phyloP scores from a whole-genome alignment of 164 flowering plant genomes.

The Aristolochia californica region DNA sequence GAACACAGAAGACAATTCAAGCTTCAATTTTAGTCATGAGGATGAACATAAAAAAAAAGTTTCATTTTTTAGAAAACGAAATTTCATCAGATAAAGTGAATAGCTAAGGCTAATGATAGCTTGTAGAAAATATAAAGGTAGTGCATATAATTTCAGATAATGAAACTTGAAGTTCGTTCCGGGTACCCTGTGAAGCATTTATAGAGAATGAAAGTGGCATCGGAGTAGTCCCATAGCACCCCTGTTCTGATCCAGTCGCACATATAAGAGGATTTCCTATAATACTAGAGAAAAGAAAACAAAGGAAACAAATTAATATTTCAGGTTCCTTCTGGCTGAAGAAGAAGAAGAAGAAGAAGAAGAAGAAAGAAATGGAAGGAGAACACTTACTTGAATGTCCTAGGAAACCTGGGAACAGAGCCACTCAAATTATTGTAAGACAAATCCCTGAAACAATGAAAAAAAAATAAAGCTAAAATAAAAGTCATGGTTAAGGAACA shows the following conservation, averaged over 20 bases:
- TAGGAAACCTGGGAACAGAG: constrained; percentile 72
- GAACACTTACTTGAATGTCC: constrained; percentile 57
- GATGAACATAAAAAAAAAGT: too few species aligned
- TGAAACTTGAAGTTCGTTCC: too few species aligned
- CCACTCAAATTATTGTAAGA: constrained; percentile 89
- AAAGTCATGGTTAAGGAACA: neutral
- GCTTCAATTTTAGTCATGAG: too few species aligned
- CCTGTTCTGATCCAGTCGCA: constrained; percentile 69
- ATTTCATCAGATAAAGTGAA: too few species aligned
- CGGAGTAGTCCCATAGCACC: constrained; percentile 53
- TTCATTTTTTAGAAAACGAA: too few species aligned
- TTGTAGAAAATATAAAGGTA: too few species aligned
- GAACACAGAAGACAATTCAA: neutral
- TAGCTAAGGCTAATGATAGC: too few species aligned
- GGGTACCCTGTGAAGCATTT: constrained; percentile 49
- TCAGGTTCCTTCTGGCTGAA: neutral
- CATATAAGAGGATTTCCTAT: constrained; percentile 88
- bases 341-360: neutral
- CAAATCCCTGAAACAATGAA: constrained; percentile 63
- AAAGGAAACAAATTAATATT: neutral
- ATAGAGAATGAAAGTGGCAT: constrained; percentile 64
- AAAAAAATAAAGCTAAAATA: constrained; percentile 1
- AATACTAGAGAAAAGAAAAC: constrained; percentile 40
- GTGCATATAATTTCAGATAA: too few species aligned
- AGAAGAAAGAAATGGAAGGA: too few species aligned